Base-by-base conservation (phyloP, 768 basidiomycete genomes). In the Phlebiopsis flavidoalba region DNA sequence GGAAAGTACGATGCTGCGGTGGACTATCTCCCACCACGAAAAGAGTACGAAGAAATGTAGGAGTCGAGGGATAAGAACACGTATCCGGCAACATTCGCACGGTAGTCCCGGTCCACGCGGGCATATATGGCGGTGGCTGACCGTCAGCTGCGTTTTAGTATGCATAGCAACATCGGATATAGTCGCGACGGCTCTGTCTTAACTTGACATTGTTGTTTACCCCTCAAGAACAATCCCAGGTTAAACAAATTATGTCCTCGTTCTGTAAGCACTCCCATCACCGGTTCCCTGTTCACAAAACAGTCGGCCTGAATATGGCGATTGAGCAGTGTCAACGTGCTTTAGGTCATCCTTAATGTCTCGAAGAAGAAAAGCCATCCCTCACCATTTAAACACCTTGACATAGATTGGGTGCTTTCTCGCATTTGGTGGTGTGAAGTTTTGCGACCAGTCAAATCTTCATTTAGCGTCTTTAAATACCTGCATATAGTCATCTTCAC, bases 341-440 rank as follows among this genome's bases (percentile, higher is more conserved):
- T 63, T 58, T 63, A 56, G 3, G 62, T 48, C 33, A 12, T 21
- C 14, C 45, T 49, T 2, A 50, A 37, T 35, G 53, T n/a, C 8
- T 35, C 15, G 37, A 1, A 35, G 24, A 51, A 33, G 8, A 7
- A 59, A 89, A 22, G 50, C n/a, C n/a, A 12, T 24, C 3, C 4
- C 56, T 57, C 5, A 57, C 56, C 5, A 2, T 57, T 4, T 46
- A 7, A 2, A 6, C 26, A 31, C n/a, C n/a, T 31, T 31, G 2
- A 31, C 50, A 15, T 24, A 63, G 62, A 91, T 64, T 88, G 88
- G 91, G 88, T 95, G 11, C 50, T 93, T 0, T 77, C 80, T 8
- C 92, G 91, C 8, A 84, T 93, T 53, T 94, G 93, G 85, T 95
- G 93, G 93, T 92, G 90, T 91, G 73, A 52, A 87, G n/a, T n/a